phyloP scores from a whole-genome alignment of 179 eudicot species.

The Vitellaria paradoxa region DNA sequence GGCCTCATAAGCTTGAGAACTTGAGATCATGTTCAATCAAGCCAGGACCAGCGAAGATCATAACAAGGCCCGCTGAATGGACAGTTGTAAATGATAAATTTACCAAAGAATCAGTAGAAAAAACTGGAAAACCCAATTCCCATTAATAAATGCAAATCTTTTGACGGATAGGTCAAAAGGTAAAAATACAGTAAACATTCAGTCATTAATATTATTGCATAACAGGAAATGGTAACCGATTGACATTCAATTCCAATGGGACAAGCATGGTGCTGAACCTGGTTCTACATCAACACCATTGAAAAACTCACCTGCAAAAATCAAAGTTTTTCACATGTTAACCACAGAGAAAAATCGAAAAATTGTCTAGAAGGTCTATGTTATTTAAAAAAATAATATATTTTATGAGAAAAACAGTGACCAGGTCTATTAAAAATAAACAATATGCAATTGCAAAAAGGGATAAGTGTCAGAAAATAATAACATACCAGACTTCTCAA shows the following conservation, averaged over 20 bases:
- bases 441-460: not conserved
- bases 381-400: not conserved
- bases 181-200: not conserved
- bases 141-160: not conserved
- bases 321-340: not conserved
- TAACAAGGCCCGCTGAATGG: no score
- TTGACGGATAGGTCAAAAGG: constrained; percentile 1
- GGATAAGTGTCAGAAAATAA: no score
- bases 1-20: no score
- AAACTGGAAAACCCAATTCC: no score
- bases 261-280: not conserved
- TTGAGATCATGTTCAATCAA: no score
- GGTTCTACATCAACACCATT: not conserved
- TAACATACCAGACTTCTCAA: not conserved
- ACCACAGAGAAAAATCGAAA: not conserved
- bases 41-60: no score
- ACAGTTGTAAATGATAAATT: not conserved
- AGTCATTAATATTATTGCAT: not conserved
- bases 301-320: constrained; percentile 6
- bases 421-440: not conserved
- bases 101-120: not conserved
- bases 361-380: not conserved
- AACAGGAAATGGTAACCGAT: not conserved
- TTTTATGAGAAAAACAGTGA: not conserved
- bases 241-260: not conserved